These are phyloP conservation scores for Ananas comosus DNA, from an alignment of 176 grass and related monocot genomes.

Conservation along the genomic window DNA sequence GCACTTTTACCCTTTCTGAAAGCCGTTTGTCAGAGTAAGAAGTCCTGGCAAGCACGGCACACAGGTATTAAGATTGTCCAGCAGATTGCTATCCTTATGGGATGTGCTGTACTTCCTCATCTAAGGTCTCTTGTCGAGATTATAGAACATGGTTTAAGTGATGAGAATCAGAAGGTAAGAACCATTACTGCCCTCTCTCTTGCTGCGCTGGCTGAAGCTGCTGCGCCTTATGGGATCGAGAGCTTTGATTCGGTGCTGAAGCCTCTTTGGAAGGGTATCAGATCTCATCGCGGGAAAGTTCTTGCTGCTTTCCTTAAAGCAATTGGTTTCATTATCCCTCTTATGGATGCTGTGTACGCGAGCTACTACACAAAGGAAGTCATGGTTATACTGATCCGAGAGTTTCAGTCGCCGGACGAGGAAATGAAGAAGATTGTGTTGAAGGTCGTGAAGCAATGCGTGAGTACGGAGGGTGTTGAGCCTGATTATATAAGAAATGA, in stretches of 20 bases:
- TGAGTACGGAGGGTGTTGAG: constrained; percentile 95
- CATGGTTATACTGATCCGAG: constrained; percentile 82
- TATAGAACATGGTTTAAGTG: constrained; percentile 81
- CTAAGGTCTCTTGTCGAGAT: constrained; percentile 91
- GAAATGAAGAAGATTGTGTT: constrained; percentile 99
- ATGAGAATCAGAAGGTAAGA: constrained; percentile 95
- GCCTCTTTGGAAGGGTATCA: constrained; percentile 97
- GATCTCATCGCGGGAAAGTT: constrained; percentile 82
- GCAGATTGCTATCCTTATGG: constrained; percentile 99
- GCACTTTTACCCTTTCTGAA: constrained; percentile 71
- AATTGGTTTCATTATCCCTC: constrained; percentile 95
- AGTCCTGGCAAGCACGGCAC: constrained; percentile 75
- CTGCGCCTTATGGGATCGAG: constrained; percentile 93
- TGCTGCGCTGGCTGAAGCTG: constrained; percentile 87
- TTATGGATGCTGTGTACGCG: constrained; percentile 94
- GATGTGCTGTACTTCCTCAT: constrained; percentile 85
- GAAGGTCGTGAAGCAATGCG: constrained; percentile 97
- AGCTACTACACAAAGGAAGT: constrained; percentile 99
- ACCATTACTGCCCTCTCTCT: constrained; percentile 94
- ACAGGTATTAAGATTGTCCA: constrained; percentile 96
- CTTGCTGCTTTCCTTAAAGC: constrained; percentile 94
- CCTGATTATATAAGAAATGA: constrained; percentile 79
- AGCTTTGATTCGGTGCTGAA: constrained; percentile 94
- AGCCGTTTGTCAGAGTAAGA: constrained; percentile 95
- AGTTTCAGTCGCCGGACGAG: constrained; percentile 97